These are phyloP conservation scores for Phylloporus sp. DNA, from an alignment of 1,284 basidiomycete genomes.

Conservation along the genomic window DNA sequence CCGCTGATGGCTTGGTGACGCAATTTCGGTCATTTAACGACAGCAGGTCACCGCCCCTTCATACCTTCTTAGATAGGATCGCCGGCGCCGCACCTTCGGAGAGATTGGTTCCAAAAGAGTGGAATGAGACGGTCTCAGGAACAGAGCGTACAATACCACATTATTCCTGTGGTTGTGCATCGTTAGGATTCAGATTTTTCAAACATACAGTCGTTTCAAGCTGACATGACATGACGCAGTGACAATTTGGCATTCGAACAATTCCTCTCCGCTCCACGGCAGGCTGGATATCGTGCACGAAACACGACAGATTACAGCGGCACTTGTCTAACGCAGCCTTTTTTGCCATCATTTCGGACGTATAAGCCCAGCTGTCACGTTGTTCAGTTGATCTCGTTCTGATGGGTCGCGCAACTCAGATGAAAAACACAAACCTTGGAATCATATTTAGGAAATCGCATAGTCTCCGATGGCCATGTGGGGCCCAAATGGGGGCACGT, in stretches of 20 bases:
- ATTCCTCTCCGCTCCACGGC: constrained; percentile 18
- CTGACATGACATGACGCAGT: constrained; percentile 13
- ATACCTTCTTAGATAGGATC: constrained; percentile 21
- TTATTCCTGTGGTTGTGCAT: background rate
- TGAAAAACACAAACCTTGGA: constrained; percentile 23
- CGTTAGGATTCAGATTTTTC: constrained; percentile 2
- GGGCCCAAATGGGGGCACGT: background rate
- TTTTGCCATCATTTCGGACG: constrained; percentile 11
- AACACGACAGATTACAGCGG: constrained; percentile 26
- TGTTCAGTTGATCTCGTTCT: constrained; percentile 19
- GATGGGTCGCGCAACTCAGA: constrained; percentile 12
- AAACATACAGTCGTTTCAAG: constrained; percentile 21
- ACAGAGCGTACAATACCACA: background rate
- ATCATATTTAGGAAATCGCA: constrained; percentile 12
- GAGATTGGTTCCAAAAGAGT: constrained; percentile 21
- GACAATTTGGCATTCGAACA: constrained; percentile 5
- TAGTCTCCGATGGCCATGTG: constrained; percentile 10
- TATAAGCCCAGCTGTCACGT: constrained; percentile 18
- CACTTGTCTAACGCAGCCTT: constrained; percentile 10
- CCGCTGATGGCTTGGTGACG: constrained; percentile 26
- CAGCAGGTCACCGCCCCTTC: constrained; percentile 15
- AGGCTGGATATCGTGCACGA: constrained; percentile 27
- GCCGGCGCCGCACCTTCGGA: constrained; percentile 16
- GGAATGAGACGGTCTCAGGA: constrained; percentile 7
- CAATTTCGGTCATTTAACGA: constrained; percentile 28